Percentiles rank a stretch among this genome's conserved stretches.
Conservation (phyloP, 208 protist genomes). For the Trypanosoma lewisi region DNA sequence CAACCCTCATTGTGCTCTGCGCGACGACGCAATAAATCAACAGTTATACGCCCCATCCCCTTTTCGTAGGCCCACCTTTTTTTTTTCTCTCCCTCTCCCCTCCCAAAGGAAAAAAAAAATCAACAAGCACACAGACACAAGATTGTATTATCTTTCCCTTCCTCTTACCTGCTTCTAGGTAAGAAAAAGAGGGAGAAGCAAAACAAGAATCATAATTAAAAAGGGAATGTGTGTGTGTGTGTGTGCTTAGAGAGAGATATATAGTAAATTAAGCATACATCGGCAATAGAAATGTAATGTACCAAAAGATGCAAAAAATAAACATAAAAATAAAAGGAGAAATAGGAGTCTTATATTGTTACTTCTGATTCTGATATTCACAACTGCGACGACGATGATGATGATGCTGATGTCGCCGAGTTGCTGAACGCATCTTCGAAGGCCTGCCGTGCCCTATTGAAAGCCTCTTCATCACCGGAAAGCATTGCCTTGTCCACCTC, state of each 20-base stretch:
- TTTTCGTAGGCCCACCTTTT: neutral
- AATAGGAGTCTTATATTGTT: no score
- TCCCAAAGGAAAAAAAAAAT: slow-evolving; percentile 18
- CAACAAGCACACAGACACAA: neutral
- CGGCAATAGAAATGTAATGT: no score
- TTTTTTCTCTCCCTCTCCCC: neutral
- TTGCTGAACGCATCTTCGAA: slow-evolving; percentile 42
- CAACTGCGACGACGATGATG: neutral
- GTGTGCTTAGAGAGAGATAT: no score
- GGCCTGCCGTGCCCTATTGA: slow-evolving; percentile 51
- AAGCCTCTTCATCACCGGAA: slow-evolving; percentile 52
- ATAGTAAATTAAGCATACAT: no score
- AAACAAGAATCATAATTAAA: no score
- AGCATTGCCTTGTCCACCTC: slow-evolving; percentile 72
- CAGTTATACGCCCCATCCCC: slow-evolving; percentile 84
- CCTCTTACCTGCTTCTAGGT: no score
- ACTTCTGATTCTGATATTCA: no score
- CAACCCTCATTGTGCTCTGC: slow-evolving; percentile 97
- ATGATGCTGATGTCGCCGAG: neutral
- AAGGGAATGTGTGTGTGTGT: no score
- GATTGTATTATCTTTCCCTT: no score
- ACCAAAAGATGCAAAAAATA: no score
- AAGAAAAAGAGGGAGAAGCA: no score
- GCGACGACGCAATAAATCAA: slow-evolving; percentile 92
- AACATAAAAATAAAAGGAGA: no score